phyloP scores from a whole-genome alignment of 2,329 filamentous ascomycete species.

The Cordyceps javanica region DNA sequence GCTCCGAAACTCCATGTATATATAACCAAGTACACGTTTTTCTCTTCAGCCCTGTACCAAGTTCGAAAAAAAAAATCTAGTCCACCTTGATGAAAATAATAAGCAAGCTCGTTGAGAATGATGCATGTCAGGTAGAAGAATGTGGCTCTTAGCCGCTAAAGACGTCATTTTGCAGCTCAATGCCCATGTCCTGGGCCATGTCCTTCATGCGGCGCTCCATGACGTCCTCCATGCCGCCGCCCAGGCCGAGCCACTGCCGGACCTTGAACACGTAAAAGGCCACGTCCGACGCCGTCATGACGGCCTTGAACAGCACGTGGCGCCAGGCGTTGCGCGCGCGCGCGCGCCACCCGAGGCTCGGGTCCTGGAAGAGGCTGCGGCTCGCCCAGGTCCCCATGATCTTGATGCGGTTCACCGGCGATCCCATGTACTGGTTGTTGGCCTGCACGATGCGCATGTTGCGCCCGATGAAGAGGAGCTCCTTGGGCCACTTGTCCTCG shows the following conservation, averaged over 20 bases:
- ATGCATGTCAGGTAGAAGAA: too few relatives aligned
- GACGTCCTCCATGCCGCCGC: constrained; percentile 88
- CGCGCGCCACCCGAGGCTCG: constrained; percentile 55
- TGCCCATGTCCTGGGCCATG: constrained; percentile 85
- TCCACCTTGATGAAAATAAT: too few relatives aligned
- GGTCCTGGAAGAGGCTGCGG: constrained; percentile 71
- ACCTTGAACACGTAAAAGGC: constrained; percentile 78
- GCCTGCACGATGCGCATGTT: constrained; percentile 91
- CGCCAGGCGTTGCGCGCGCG: constrained; percentile 63
- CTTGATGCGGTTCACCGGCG: constrained; percentile 87
- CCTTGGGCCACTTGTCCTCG: constrained; percentile 82
- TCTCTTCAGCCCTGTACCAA: too few relatives aligned
- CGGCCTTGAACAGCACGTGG: constrained; percentile 75
- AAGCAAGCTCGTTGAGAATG: too few relatives aligned
- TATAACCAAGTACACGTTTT: background rate
- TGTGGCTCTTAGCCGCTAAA: constrained; percentile 69
- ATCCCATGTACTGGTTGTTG: constrained; percentile 86
- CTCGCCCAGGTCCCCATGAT: constrained; percentile 90
- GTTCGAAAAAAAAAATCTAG: background rate
- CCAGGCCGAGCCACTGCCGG: constrained; percentile 67
- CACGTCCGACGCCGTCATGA: constrained; percentile 70
- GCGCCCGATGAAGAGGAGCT: constrained; percentile 85
- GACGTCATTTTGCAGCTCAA: constrained; percentile 81
- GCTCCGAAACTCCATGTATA: background rate
- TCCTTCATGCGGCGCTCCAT: constrained; percentile 81